Conservation (phyloP, 371 early-diverging fungal genomes). For the Rhizopus arrhizus region DNA sequence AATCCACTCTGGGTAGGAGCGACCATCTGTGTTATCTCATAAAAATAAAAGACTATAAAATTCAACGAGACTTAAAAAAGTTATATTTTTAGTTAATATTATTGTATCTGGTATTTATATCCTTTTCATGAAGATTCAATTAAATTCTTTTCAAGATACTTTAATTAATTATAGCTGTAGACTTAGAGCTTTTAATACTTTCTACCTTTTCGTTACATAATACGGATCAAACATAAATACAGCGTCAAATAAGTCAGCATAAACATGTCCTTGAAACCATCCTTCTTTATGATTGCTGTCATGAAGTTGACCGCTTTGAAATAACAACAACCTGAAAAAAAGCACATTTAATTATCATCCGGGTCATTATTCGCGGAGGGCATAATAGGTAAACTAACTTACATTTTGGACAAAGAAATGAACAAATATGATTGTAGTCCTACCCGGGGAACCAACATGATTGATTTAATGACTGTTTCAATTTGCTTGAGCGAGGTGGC, state of each 20-base stretch:
- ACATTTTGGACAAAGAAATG: slow-evolving; percentile 8
- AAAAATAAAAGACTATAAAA: too few relatives aligned
- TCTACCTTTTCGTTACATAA: slow-evolving; percentile 1
- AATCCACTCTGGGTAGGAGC: too few relatives aligned
- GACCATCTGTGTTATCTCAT: too few relatives aligned
- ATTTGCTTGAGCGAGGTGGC: neutral
- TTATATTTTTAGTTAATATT: too few relatives aligned
- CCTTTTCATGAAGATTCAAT: too few relatives aligned
- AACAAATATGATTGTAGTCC: slow-evolving; percentile 1
- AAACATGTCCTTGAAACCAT: slow-evolving; percentile 13
- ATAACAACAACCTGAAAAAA: slow-evolving; percentile 2
- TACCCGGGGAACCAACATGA: neutral
- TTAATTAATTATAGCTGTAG: too few relatives aligned
- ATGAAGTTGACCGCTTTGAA: slow-evolving; percentile 3
- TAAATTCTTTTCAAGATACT: too few relatives aligned
- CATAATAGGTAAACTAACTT: slow-evolving; percentile 2
- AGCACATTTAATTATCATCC: neutral
- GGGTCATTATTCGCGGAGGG: neutral
- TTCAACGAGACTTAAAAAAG: too few relatives aligned
- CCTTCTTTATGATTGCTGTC: slow-evolving; percentile 12
- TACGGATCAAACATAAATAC: slow-evolving; percentile 12
- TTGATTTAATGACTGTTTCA: too few relatives aligned
- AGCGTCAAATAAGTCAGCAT: slow-evolving; percentile 10
- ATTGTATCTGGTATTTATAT: too few relatives aligned
- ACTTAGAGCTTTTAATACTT: slow-evolving; percentile 2